Evolutionary conservation across 129 eudicot species (phyloP), one percentile per base, ranked within the genome.

Genomic region (Lactuca saligna): DNA sequence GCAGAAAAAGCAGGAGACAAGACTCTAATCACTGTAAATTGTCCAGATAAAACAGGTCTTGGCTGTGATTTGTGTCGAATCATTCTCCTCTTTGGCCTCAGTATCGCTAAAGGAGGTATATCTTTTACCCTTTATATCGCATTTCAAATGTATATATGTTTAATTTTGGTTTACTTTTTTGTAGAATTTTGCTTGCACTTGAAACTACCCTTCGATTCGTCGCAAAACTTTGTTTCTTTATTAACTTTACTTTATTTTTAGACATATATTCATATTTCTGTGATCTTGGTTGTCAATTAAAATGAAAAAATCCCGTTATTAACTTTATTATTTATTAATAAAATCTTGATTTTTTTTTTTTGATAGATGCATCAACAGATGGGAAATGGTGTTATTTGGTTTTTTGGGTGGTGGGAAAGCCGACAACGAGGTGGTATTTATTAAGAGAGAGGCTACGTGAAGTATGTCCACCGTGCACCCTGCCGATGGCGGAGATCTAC

Each of bases 361-460:
- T 59, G 58, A 39, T 77, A 88, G 95, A 88, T 82, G 69, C 82
- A 63, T 75, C 83, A 17, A 88, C 95, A 48, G 95, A 88, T 69
- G 95, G 95, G 15, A 84, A 80, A 77, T 88, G 95, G 95, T 88
- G 95, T 70, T 88, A 88, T 77, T 50, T 88, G 20, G 86, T 88
- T 13, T 84, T 88, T 61, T 88, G 87, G 86, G 90, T 88, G 10
- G 80, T 80, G 66, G 95, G 86, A 0, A 82, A 78, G 79, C 79
- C 82, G 58, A 72, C 78, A 54, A 84, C 90, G 17, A 70, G 71
- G 54, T 88, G 95, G 95, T 63, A 78, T 46, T 72, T 84, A 60
- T 58, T 88, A 51, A 82, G 78, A 75, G 79, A 72, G 46, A 82
- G 91, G 71, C 75, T 85, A 38, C 80, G 82, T 50, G 87, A 85